These are phyloP conservation scores for Lentinula lateritia DNA, from an alignment of 768 basidiomycete species.

Conservation along the genomic window DNA sequence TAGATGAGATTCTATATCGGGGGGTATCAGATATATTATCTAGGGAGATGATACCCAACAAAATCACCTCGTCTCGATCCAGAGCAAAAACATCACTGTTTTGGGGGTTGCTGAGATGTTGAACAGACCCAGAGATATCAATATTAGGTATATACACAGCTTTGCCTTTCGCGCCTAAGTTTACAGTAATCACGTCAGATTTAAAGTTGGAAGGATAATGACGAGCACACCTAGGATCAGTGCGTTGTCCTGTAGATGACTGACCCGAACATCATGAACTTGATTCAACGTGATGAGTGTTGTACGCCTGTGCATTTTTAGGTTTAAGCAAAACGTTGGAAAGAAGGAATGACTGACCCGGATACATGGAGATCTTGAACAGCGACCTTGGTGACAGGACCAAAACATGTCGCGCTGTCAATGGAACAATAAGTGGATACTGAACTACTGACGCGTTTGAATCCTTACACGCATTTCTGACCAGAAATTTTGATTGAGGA, in stretches of 20 bases:
- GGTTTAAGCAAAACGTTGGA: not conserved
- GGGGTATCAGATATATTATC: not conserved
- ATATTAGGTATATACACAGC: constrained; percentile 51
- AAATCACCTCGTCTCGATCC: constrained; percentile 42
- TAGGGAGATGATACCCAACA: not conserved
- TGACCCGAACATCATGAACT: constrained; percentile 52
- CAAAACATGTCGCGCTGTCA: constrained; percentile 51
- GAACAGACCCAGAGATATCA: constrained; percentile 27
- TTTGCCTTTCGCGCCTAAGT: constrained; percentile 45
- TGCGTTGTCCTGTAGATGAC: constrained; percentile 41
- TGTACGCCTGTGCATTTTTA: constrained; percentile 21
- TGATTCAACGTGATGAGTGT: constrained; percentile 30
- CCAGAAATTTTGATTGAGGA: constrained; percentile 47
- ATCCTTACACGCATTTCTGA: constrained; percentile 42
- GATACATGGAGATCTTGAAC: constrained; percentile 36
- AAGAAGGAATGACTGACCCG: constrained; percentile 26
- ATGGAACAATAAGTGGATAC: too few relatives aligned
- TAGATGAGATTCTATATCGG: constrained; percentile 41
- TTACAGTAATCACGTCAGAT: too few relatives aligned
- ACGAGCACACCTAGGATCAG: constrained; percentile 46
- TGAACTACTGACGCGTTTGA: not conserved
- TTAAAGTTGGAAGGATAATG: too few relatives aligned
- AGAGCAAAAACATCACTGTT: constrained; percentile 60
- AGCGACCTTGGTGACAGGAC: constrained; percentile 44
- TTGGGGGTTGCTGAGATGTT: constrained; percentile 37